phyloP scores from a whole-genome alignment of 73 alveolate species.

The Paramecium caudatum region DNA sequence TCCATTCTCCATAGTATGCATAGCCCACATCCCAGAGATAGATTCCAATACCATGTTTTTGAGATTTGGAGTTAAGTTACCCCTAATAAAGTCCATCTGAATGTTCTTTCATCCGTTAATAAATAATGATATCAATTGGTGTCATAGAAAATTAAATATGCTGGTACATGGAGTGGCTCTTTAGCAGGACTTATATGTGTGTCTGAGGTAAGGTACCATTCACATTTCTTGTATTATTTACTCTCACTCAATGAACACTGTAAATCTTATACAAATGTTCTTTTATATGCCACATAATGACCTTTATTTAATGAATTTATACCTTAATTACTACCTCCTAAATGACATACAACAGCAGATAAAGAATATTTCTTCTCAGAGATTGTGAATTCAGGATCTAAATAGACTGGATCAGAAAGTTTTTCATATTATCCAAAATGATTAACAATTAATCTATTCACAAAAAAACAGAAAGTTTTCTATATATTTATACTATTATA shows the following conservation, averaged over 20 bases:
- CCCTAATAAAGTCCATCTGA: conserved; percentile 33
- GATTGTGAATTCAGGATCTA: not conserved
- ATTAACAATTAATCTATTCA: not conserved
- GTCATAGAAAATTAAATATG: conserved; percentile 48
- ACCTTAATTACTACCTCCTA: conserved; percentile 23
- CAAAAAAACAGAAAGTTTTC: conserved; percentile 51
- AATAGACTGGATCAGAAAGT: not conserved
- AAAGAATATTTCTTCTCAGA: not conserved
- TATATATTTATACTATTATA: not conserved
- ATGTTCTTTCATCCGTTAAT: conserved; percentile 58
- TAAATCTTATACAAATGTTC: conserved; percentile 43
- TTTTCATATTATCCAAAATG: not conserved
- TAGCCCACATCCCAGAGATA: conserved; percentile 42
- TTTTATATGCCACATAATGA: conserved; percentile 2
- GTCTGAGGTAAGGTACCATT: conserved; percentile 33
- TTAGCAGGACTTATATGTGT: not conserved
- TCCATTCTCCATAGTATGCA: conserved; percentile 44
- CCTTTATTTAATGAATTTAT: not conserved
- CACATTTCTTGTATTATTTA: conserved; percentile 4
- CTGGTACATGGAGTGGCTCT: not conserved
- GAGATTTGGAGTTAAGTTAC: not conserved
- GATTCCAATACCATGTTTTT: conserved; percentile 25
- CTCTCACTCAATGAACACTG: not conserved
- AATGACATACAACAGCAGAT: conserved; percentile 39
- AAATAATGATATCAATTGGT: conserved; percentile 31